Percentiles rank a stretch among this genome's conserved stretches.
Evolutionary conservation across 768 basidiomycete species (phyloP).

Genomic region (Boletus rubropictus): DNA sequence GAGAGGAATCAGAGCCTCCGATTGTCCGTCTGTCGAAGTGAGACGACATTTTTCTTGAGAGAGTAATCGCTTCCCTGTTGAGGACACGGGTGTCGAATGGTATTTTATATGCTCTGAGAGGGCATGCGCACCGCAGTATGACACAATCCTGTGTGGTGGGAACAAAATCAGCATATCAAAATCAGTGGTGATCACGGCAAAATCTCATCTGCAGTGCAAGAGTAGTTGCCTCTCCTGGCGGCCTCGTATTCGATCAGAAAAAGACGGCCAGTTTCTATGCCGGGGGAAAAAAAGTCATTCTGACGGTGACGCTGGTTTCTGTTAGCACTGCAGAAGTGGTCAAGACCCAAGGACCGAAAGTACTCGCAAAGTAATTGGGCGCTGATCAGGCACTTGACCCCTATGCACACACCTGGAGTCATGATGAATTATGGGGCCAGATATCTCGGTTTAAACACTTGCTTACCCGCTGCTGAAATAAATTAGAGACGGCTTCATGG

Average conservation of each 20-base stretch:
- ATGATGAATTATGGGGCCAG: neutral
- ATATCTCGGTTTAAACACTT: no score
- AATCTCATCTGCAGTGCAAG: neutral
- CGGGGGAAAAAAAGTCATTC: neutral
- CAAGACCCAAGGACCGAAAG: no score
- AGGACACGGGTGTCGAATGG: neutral
- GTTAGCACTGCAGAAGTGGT: neutral
- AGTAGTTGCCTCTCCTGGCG: neutral
- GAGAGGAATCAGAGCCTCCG: neutral
- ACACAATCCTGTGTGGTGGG: neutral
- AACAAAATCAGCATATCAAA: no score
- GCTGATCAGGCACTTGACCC: neutral
- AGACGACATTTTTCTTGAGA: constrained; percentile 2
- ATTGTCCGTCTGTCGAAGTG: constrained; percentile 5
- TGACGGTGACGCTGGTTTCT: neutral
- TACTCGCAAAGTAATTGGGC: no score
- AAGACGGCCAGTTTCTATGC: neutral
- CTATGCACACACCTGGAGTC: neutral
- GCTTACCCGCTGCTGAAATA: no score
- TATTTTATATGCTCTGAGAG: constrained; percentile 1
- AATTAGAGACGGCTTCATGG: no score
- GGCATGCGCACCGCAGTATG: neutral
- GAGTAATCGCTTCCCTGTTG: neutral
- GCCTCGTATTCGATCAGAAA: neutral
- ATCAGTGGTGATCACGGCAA: neutral